phyloP scores from a whole-genome alignment of 257 asterid genomes.

The Parsonsia alboflavescens region DNA sequence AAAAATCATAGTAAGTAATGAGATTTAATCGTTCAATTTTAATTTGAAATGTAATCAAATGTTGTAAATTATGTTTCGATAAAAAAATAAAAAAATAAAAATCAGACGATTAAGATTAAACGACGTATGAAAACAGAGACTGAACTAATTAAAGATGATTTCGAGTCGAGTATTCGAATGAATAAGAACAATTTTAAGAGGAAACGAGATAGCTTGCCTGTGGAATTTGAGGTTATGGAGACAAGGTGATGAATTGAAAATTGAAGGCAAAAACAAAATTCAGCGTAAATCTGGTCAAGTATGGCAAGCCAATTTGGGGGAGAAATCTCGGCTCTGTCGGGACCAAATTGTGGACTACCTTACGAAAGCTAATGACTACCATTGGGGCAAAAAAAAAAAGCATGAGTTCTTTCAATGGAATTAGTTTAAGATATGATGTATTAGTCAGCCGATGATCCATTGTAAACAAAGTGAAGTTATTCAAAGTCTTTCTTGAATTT shows the following conservation, averaged over 20 bases:
- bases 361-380: slow-evolving; percentile 1
- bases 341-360: background rate
- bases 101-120: too few relatives aligned
- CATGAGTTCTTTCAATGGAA: background rate
- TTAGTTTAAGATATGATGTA: background rate
- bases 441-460: background rate
- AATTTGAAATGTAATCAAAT: too few relatives aligned
- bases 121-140: too few relatives aligned
- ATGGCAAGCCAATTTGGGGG: background rate
- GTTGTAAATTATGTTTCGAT: too few relatives aligned
- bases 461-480: background rate
- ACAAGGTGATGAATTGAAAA: background rate
- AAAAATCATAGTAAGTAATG: too few relatives aligned
- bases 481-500: background rate
- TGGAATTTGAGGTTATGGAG: background rate
- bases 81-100: too few relatives aligned
- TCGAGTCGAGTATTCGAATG: background rate
- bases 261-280: background rate
- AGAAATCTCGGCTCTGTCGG: background rate
- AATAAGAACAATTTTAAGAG: too few relatives aligned
- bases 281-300: background rate
- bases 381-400: background rate
- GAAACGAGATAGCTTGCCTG: background rate
- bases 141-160: too few relatives aligned
- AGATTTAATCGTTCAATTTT: too few relatives aligned